Conservation (phyloP, 1,284 basidiomycete species). For the Malassezia brasiliensis region DNA sequence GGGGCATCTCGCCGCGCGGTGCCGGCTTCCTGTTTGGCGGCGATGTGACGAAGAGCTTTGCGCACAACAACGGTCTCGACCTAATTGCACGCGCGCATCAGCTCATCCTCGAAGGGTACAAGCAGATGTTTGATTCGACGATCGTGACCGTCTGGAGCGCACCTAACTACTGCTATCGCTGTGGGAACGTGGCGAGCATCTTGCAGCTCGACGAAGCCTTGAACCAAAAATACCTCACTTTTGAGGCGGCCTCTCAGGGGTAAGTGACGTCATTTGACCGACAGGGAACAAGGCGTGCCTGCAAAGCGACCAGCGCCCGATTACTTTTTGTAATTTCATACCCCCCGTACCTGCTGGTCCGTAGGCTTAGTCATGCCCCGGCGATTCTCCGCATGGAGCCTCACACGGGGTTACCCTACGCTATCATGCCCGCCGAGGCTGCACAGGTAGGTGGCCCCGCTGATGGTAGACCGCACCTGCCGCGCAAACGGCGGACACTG, state of each 20-base stretch:
- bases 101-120: conserved; percentile 92
- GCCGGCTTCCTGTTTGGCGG: conserved; percentile 91
- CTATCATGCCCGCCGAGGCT: not conserved
- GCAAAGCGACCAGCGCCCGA: conserved; percentile 39
- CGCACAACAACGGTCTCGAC: conserved; percentile 82
- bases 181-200: conserved; percentile 44
- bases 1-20: conserved; percentile 93
- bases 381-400: no score
- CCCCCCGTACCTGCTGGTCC: not conserved
- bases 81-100: conserved; percentile 94
- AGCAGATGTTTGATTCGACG: conserved; percentile 88
- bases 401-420: no score
- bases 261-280: conserved; percentile 2
- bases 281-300: conserved; percentile 32
- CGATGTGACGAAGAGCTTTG: conserved; percentile 80
- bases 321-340: conserved; percentile 33
- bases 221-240: conserved; percentile 44
- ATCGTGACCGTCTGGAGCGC: conserved; percentile 99
- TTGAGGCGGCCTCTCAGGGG: conserved; percentile 40
- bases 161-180: conserved; percentile 86
- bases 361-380: not conserved
- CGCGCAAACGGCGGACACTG: no score
- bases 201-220: conserved; percentile 42
- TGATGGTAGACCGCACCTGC: no score
- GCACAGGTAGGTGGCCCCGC: not conserved